Conservation (phyloP, 2,329 filamentous ascomycete species). For the Xylaria polymorpha region DNA sequence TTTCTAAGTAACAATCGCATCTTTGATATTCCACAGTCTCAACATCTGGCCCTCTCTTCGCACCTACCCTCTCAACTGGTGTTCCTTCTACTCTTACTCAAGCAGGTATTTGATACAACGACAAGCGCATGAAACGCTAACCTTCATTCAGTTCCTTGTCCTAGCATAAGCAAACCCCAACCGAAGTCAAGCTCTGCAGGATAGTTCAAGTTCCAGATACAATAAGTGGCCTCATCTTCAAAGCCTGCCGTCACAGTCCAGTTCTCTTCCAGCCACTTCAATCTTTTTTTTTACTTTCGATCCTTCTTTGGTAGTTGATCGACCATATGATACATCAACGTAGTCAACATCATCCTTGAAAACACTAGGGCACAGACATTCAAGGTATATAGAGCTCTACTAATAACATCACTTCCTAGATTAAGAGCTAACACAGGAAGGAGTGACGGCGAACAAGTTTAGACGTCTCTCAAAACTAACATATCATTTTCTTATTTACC, state of each 20-base stretch:
- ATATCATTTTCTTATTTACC: not conserved
- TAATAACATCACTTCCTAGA: not conserved
- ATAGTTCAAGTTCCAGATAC: not conserved
- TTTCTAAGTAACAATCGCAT: not conserved
- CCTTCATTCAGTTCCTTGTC: not conserved
- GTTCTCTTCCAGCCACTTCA: not conserved
- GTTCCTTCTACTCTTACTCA: not conserved
- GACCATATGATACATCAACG: not conserved
- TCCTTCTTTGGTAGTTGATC: not conserved
- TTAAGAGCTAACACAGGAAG: not conserved
- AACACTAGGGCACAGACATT: not conserved
- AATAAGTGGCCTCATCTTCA: not conserved
- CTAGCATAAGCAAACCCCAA: too few relatives aligned
- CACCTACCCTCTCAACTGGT: not conserved
- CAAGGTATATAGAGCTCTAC: not conserved
- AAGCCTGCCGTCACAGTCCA: not conserved
- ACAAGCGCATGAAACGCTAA: not conserved
- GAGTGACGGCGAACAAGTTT: not conserved
- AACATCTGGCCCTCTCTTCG: not conserved
- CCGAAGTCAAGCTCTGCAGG: not conserved
- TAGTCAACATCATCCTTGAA: not conserved
- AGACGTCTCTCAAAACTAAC: not conserved
- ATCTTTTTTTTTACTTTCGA: not conserved
- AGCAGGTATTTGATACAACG: not conserved
- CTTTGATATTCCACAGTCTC: not conserved